Evolutionary conservation across 495 filamentous ascomycete species (phyloP).

Genomic region (Cercophora sp.): DNA sequence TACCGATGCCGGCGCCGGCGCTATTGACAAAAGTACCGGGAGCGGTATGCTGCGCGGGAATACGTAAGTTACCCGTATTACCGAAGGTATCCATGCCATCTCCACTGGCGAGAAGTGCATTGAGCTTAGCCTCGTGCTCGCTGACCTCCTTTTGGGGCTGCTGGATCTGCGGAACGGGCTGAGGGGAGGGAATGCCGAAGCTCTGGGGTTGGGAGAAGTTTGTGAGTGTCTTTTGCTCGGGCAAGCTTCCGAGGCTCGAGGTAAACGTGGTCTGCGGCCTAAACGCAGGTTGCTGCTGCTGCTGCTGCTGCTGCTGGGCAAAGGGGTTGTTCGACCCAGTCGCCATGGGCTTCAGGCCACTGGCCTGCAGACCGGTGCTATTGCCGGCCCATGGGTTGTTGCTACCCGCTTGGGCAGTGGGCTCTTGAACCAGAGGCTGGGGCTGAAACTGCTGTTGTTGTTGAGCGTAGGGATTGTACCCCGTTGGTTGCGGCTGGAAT

Average conservation of each 20-base stretch:
- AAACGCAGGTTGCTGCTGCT: constrained; percentile 28
- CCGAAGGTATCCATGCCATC: constrained; percentile 97
- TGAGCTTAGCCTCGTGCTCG: constrained; percentile 81
- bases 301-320: constrained; percentile 45
- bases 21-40: constrained; percentile 97
- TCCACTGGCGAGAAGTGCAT: constrained; percentile 79
- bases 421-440: constrained; percentile 55
- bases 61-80: constrained; percentile 89
- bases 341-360: constrained; percentile 54
- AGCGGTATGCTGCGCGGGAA: constrained; percentile 94
- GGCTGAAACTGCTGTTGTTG: constrained; percentile 47
- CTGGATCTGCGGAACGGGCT: constrained; percentile 23
- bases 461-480: constrained; percentile 72
- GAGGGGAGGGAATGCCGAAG: constrained; percentile 24
- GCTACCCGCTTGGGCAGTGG: constrained; percentile 62
- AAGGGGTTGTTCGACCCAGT: constrained; percentile 98
- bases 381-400: constrained; percentile 78
- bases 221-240: constrained; percentile 64
- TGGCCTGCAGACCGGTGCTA: constrained; percentile 37
- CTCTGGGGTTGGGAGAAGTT: constrained; percentile 29
- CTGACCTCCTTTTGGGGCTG: constrained; percentile 56
- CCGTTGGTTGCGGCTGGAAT: constrained; percentile 68
- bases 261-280: constrained; percentile 42
- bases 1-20: constrained; percentile 71
- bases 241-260: constrained; percentile 63